Base-by-base conservation (phyloP, 2,329 filamentous ascomycete genomes). In the Phialophora verrucosa region DNA sequence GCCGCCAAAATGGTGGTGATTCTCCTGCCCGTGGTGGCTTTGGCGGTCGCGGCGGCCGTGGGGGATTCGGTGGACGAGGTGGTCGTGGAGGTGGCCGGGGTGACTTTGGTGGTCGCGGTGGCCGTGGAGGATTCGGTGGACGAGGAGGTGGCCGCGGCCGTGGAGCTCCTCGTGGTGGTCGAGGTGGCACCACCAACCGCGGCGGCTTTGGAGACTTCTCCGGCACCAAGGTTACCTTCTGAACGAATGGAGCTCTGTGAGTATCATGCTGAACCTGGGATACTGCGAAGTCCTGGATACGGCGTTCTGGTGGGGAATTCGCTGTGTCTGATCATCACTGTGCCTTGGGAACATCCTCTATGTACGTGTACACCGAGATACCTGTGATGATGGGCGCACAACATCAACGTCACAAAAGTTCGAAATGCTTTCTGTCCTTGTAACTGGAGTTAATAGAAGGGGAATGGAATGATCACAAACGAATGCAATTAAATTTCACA, bases 191-290 rank as follows among this genome's bases (percentile, higher is more conserved):
- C 73, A 83, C 81, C 72, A 83, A 81, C 74, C 78, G 81, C 65
- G 82, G 84, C 35, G 86, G 86, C 74, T 80, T 88, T 74, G 84
- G 87, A 67, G 85, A 89, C 76, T 92, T 90, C 83, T 83, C 87
- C 80, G 92, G 92, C 80, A 90, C 88, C 83, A 95, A 93, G 88
- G 88, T 87, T 77, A 91, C 88, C 71, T 92, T 92, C 78, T 83
- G 81, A 68, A 59, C 56, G 25, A 55, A 62, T 47, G 47, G 12
- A 54, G 14, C 59, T 42, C 6, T 11, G 53, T 64, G 60, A 62
- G 44, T 35, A 56, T n/a, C 62, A 55, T 49, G 49, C 44, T 53
- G 5, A 55, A 55, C 23, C 11, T 53, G 31, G 42, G 44, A 20
- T 49, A 4, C 10, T 31, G 20, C 32, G 31, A n/a, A 54, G 31